These are phyloP conservation scores for Haematococcus lacustris DNA, from an alignment of 139 green algal species.

Conservation along the genomic window DNA sequence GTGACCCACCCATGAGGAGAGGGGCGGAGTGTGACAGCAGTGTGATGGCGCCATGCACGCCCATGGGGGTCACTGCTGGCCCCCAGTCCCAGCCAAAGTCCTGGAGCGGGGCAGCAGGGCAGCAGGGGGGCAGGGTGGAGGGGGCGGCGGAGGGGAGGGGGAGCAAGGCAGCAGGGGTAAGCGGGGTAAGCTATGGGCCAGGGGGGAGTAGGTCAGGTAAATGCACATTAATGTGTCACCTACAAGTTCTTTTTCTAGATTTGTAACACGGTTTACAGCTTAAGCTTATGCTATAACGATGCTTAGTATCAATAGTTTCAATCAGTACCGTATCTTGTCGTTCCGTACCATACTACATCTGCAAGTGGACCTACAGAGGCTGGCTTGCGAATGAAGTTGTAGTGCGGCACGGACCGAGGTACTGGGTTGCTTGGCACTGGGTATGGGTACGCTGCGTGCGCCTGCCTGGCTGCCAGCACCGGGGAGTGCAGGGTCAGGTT, in stretches of 20 bases:
- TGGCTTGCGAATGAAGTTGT: slow-evolving; percentile 73
- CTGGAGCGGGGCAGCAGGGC: neutral
- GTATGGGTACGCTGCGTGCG: too few relatives aligned
- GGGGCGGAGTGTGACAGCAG: slow-evolving; percentile 33
- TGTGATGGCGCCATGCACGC: slow-evolving; percentile 48
- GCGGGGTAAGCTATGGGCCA: neutral
- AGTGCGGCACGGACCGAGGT: slow-evolving; percentile 31
- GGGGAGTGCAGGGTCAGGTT: too few relatives aligned
- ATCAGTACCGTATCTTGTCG: neutral
- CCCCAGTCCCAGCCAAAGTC: slow-evolving; percentile 84
- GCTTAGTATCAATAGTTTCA: too few relatives aligned
- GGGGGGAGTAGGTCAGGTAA: neutral
- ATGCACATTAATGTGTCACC: neutral
- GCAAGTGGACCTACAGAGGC: slow-evolving; percentile 20
- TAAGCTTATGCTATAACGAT: too few relatives aligned
- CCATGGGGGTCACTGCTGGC: slow-evolving; percentile 55
- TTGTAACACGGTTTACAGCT: neutral
- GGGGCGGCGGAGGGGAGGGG: neutral
- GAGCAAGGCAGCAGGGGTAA: neutral
- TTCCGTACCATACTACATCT: neutral
- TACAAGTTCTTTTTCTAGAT: neutral
- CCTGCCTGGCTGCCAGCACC: too few relatives aligned
- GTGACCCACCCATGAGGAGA: slow-evolving; percentile 24
- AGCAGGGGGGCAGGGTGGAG: neutral
- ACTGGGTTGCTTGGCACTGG: slow-evolving; percentile 4